These are phyloP conservation scores for Trypanosomatidae sp. DNA, from an alignment of 208 protist genomes.

Conservation along the genomic window DNA sequence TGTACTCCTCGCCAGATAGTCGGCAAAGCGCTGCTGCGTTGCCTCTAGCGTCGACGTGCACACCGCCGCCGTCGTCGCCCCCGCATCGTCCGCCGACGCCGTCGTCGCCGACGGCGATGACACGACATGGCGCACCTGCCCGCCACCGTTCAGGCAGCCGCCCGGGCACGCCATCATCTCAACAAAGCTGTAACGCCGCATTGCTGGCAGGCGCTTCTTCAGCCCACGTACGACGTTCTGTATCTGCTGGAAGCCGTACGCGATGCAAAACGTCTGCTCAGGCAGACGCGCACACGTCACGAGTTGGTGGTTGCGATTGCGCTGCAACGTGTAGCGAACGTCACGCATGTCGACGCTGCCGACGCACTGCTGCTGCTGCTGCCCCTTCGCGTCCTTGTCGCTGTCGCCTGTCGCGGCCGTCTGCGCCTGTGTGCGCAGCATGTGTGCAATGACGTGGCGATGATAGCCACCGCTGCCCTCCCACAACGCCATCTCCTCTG, in stretches of 20 bases:
- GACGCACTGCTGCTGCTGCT: background rate
- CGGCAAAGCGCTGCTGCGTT: background rate
- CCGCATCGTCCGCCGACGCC: background rate
- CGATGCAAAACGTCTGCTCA: conserved; percentile 53
- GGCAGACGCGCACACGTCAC: conserved; percentile 17
- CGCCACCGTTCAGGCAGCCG: conserved; percentile 97
- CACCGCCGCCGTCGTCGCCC: background rate
- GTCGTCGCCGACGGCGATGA: background rate
- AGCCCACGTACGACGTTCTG: conserved; percentile 94
- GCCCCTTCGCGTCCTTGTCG: background rate
- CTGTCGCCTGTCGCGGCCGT: background rate
- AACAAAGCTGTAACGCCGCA: conserved; percentile 82
- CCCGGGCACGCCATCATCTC: conserved; percentile 97
- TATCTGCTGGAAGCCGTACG: conserved; percentile 97
- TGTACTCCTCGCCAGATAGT: background rate
- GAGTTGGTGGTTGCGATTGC: conserved; percentile 59
- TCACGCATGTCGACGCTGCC: background rate
- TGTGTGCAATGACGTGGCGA: conserved; percentile 15
- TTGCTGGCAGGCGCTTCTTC: conserved; percentile 46
- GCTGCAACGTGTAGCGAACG: conserved; percentile 39
- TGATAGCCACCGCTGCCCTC: conserved; percentile 59
- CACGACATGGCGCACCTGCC: conserved; percentile 47
- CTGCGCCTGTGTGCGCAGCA: background rate
- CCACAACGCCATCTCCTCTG: background rate
- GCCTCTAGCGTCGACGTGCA: background rate